Conservation (phyloP, 2,329 filamentous ascomycete species). For the Pseudogymnoascus sp. region DNA sequence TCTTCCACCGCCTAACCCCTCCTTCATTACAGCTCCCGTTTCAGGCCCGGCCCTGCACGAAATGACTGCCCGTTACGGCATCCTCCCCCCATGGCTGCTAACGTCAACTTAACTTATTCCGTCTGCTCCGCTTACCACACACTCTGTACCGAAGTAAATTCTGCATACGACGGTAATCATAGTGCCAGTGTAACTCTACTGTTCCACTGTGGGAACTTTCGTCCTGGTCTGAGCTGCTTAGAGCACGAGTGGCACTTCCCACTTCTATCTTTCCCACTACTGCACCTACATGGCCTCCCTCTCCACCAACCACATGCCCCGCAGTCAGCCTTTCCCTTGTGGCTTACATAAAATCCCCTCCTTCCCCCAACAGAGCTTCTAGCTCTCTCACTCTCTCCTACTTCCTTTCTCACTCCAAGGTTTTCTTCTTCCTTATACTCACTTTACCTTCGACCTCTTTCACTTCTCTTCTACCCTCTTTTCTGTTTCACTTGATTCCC, state of each 20-base stretch:
- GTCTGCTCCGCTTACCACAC: neutral
- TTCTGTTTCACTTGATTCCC: neutral
- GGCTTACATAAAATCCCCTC: slow-evolving; percentile 9
- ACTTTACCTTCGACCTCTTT: neutral
- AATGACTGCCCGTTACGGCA: slow-evolving; percentile 2
- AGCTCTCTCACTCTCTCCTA: slow-evolving; percentile 5
- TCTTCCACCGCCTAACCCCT: neutral
- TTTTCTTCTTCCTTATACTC: slow-evolving; percentile 8
- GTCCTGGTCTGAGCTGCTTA: neutral
- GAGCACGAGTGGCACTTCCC: neutral
- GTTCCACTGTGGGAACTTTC: slow-evolving; percentile 7
- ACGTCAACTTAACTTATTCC: slow-evolving; percentile 2
- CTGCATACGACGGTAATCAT: neutral
- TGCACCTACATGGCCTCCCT: slow-evolving; percentile 5
- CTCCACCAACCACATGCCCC: slow-evolving; percentile 7
- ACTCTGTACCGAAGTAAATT: neutral
- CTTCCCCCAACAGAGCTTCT: slow-evolving; percentile 3
- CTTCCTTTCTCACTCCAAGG: neutral
- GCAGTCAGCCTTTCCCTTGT: neutral
- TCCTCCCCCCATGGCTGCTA: neutral
- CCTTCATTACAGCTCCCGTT: slow-evolving; percentile 7
- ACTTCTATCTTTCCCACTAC: slow-evolving; percentile 5
- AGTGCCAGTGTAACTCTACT: neutral
- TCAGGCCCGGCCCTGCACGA: neutral
- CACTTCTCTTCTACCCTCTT: slow-evolving; percentile 8